Conservation (phyloP, 2,329 filamentous ascomycete genomes). For the Canariomyces notabilis region DNA sequence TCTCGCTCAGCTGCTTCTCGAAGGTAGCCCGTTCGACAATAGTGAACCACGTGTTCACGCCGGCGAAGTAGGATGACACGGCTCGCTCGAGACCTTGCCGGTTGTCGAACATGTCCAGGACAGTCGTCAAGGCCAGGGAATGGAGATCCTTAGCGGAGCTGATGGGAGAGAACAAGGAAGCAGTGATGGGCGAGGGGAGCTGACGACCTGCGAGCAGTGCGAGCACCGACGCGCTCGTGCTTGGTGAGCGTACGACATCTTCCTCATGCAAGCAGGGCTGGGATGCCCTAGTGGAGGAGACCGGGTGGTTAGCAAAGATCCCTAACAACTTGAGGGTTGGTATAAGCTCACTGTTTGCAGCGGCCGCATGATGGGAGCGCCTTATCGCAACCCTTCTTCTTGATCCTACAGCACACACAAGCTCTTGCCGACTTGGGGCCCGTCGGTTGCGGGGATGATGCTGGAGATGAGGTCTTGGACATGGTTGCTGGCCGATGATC, state of each 20-base stretch:
- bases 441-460: conserved; percentile 16
- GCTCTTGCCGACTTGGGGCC: conserved; percentile 23
- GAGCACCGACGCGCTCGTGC: neutral
- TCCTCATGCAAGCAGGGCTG: conserved; percentile 28
- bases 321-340: neutral
- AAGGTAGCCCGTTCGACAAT: conserved; percentile 26
- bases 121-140: conserved; percentile 23
- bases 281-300: conserved; percentile 18
- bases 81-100: conserved; percentile 23
- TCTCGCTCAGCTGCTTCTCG: conserved; percentile 21
- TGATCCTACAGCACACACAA: conserved; percentile 28
- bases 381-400: conserved; percentile 30
- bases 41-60: conserved; percentile 29
- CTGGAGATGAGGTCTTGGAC: conserved; percentile 21
- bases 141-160: conserved; percentile 26
- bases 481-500: conserved; percentile 9
- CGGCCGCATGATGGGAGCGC: neutral
- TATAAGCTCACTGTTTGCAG: neutral
- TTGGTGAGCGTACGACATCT: conserved; percentile 15
- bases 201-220: conserved; percentile 3
- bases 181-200: conserved; percentile 1
- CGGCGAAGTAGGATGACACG: conserved; percentile 25
- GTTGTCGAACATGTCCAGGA: conserved; percentile 25
- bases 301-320: conserved; percentile 1
- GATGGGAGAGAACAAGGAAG: conserved; percentile 24